These are phyloP conservation scores for Nannochloropsis gaditana DNA, from an alignment of 108 stramenopile species.

Conservation along the genomic window DNA sequence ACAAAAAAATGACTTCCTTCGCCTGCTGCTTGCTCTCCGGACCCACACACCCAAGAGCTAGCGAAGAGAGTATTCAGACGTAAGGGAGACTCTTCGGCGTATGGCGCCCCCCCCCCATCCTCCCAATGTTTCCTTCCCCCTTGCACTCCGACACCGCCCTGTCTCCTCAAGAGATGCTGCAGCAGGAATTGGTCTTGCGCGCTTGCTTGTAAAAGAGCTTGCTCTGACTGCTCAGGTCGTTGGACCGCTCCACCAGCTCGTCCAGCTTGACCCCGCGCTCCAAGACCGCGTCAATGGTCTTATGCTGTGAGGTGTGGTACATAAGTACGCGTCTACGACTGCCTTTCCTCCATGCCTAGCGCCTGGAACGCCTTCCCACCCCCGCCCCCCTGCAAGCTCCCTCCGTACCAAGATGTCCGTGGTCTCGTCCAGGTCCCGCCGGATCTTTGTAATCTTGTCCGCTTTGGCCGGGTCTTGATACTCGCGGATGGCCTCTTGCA, in stretches of 20 bases:
- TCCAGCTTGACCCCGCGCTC: constrained; percentile 96
- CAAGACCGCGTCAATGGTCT: constrained; percentile 94
- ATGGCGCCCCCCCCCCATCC: too few species aligned
- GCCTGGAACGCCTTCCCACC: not conserved
- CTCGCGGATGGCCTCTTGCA: constrained; percentile 52
- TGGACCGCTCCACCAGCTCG: constrained; percentile 85
- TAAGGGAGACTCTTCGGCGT: too few species aligned
- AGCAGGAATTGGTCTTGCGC: constrained; percentile 96
- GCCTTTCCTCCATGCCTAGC: not conserved
- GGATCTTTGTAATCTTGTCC: constrained; percentile 97
- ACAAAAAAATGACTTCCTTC: too few species aligned
- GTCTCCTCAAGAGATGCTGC: constrained; percentile 69
- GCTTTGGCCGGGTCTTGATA: constrained; percentile 81
- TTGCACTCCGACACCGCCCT: not conserved
- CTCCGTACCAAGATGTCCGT: constrained; percentile 71
- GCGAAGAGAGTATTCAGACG: too few species aligned
- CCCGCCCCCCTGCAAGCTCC: not conserved
- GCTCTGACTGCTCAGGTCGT: constrained; percentile 89
- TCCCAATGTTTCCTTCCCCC: not conserved
- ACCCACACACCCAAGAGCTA: too few species aligned
- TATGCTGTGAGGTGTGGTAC: constrained; percentile 56
- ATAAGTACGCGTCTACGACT: not conserved
- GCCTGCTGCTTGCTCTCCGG: too few species aligned
- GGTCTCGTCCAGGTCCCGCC: constrained; percentile 96
- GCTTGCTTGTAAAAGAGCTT: constrained; percentile 99